Conservation (phyloP, 495 filamentous ascomycete genomes). For the Acidiella bohemica region DNA sequence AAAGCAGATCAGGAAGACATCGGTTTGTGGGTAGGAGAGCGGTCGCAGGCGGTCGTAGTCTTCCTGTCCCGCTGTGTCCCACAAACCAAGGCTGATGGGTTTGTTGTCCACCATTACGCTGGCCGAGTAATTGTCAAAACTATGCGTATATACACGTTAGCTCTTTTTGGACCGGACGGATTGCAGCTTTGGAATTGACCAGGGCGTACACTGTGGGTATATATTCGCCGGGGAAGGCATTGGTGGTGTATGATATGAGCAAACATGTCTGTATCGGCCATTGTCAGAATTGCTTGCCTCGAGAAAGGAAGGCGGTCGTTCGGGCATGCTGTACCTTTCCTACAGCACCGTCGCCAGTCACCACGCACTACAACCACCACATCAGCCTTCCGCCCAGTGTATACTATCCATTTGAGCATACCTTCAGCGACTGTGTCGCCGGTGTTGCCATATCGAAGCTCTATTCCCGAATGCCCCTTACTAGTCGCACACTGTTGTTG, state of each 20-base stretch:
- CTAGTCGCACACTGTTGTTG: too few relatives aligned
- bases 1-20: conserved; percentile 97
- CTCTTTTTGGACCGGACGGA: conserved; percentile 15
- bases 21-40: conserved; percentile 93
- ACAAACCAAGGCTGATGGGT: conserved; percentile 89
- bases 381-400: conserved; percentile 2
- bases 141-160: conserved; percentile 26
- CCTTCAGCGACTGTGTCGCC: conserved; percentile 64
- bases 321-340: conserved; percentile 58
- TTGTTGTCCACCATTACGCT: conserved; percentile 97
- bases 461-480: too few relatives aligned
- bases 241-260: conserved; percentile 97
- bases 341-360: conserved; percentile 96
- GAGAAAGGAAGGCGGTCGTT: background rate
- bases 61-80: conserved; percentile 99
- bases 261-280: conserved; percentile 73
- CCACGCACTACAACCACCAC: conserved; percentile 63
- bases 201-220: conserved; percentile 98
- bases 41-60: conserved; percentile 94
- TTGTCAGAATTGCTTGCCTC: conserved; percentile 17
- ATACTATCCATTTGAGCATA: conserved; percentile 24
- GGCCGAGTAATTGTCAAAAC: conserved; percentile 98
- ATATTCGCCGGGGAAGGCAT: conserved; percentile 97
- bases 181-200: too few relatives aligned
- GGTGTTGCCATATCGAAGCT: conserved; percentile 39